These are phyloP conservation scores for Pyrus betulifolia DNA, from an alignment of 306 rosid genomes.

Conservation along the genomic window DNA sequence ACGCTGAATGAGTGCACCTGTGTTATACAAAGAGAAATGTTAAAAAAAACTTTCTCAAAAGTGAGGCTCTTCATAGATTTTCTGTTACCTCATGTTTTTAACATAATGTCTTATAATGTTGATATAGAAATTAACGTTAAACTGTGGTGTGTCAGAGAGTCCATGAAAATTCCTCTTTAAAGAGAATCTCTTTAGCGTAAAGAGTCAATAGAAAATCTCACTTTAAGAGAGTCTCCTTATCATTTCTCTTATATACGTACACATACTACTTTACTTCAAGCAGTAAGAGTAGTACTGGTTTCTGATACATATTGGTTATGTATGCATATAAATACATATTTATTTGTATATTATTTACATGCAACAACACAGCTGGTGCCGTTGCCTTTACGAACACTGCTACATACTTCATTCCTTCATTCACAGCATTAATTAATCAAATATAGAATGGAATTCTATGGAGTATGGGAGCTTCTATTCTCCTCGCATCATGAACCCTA, in stretches of 20 bases:
- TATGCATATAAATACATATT: neutral
- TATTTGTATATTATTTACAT: neutral
- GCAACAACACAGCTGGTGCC: slow-evolving; percentile 10
- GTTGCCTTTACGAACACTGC: slow-evolving; percentile 14
- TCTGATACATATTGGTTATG: too few species aligned
- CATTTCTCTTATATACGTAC: too few species aligned
- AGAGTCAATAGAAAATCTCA: too few species aligned
- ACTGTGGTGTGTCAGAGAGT: too few species aligned
- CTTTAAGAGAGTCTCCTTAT: too few species aligned
- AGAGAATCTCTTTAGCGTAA: too few species aligned
- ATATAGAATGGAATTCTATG: neutral
- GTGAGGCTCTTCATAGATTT: fast-evolving
- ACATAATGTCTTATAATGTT: too few species aligned
- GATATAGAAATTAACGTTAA: too few species aligned
- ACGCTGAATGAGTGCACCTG: slow-evolving; percentile 23
- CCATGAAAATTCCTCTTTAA: too few species aligned
- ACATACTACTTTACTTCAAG: neutral
- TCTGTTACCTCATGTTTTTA: too few species aligned
- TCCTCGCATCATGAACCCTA: slow-evolving; percentile 4
- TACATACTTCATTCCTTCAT: neutral
- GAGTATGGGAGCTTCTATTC: slow-evolving; percentile 18
- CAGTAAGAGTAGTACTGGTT: neutral
- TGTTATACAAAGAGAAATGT: too few species aligned
- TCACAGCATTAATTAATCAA: neutral
- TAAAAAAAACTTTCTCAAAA: too few species aligned